phyloP scores from a whole-genome alignment of 2,329 filamentous ascomycete genomes.

The Colletotrichum godetiae region DNA sequence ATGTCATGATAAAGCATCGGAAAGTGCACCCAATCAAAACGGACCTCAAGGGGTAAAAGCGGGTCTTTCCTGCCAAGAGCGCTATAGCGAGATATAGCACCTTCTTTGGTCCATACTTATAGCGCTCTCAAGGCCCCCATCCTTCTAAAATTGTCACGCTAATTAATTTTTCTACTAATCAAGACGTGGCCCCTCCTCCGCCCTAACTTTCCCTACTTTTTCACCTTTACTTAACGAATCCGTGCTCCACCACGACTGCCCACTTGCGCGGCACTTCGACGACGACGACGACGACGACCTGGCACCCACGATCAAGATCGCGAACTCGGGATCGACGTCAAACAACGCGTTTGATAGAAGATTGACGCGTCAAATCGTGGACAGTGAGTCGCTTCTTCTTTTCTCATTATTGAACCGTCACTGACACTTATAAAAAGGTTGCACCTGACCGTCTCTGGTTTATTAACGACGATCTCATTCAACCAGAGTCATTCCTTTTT shows the following conservation, averaged over 20 bases:
- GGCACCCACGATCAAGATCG: background rate
- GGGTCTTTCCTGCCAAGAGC: background rate
- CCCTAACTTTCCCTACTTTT: background rate
- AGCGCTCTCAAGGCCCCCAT: background rate
- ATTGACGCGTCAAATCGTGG: slow-evolving; percentile 12
- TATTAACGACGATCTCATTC: background rate
- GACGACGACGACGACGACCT: background rate
- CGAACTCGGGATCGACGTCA: background rate
- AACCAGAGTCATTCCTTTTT: background rate
- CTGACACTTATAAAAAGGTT: background rate
- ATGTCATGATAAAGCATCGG: no score
- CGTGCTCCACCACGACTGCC: background rate
- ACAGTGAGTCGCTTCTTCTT: background rate
- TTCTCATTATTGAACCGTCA: background rate
- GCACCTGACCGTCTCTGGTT: background rate
- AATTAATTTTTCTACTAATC: background rate
- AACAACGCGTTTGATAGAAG: background rate
- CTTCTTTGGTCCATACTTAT: background rate
- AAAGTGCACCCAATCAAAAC: background rate
- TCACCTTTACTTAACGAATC: background rate
- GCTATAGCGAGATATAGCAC: background rate
- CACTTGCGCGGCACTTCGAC: background rate
- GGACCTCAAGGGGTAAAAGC: no score
- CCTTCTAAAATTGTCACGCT: background rate
- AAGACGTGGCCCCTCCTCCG: background rate